These are phyloP conservation scores for Aureobasidium sp. DNA, from an alignment of 2,329 filamentous ascomycete species.

Conservation along the genomic window DNA sequence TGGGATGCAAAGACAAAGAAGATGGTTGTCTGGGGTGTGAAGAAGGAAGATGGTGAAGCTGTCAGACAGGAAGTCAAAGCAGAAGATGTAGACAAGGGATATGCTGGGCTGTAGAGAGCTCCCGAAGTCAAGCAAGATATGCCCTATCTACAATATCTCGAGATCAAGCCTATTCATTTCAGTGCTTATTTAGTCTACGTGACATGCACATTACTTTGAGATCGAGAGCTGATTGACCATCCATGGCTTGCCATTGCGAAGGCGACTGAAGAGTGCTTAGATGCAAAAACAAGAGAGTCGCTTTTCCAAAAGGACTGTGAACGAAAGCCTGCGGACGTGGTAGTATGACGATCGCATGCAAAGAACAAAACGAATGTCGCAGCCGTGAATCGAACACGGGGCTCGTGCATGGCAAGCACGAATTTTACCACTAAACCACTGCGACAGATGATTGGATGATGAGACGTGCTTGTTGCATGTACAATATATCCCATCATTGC, in stretches of 20 bases:
- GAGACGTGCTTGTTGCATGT: no score
- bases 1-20: conserved; percentile 55
- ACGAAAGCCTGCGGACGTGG: neutral
- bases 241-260: neutral
- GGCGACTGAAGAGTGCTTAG: neutral
- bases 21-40: conserved; percentile 35
- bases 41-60: neutral
- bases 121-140: neutral
- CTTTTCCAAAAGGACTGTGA: no score
- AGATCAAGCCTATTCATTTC: neutral
- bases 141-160: neutral
- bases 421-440: conserved; percentile 16
- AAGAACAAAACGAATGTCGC: conserved; percentile 5
- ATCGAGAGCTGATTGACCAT: neutral
- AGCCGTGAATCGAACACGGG: conserved; percentile 16
- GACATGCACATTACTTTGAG: neutral
- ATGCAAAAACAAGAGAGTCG: neutral
- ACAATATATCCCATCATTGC: neutral
- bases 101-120: neutral
- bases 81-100: conserved; percentile 5
- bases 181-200: no score
- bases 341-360: no score
- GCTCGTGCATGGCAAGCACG: conserved; percentile 15
- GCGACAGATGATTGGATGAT: conserved; percentile 2
- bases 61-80: neutral